phyloP scores from a whole-genome alignment of 192 early-diverging fungal genomes.

The Coemansia sp. region DNA sequence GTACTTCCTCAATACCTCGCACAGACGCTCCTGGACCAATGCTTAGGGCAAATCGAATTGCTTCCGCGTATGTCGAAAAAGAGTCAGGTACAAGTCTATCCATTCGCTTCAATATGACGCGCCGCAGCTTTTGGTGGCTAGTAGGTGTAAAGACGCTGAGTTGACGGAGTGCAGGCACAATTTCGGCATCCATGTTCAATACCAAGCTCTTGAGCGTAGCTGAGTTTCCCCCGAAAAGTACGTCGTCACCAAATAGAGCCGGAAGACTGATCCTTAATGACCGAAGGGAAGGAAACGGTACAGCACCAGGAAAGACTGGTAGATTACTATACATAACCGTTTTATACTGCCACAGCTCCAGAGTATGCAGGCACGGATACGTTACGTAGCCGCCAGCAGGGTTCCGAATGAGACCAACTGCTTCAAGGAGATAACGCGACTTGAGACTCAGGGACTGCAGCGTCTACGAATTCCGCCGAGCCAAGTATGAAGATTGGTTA shows the following conservation, averaged over 20 bases:
- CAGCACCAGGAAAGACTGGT: too few species aligned
- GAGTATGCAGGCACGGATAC: too few species aligned
- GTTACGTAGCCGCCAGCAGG: background rate
- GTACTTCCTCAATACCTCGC: background rate
- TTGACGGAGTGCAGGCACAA: background rate
- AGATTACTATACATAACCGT: too few species aligned
- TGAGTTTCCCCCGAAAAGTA: background rate
- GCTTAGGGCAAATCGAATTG: background rate
- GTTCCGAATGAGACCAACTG: background rate
- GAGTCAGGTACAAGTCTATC: background rate
- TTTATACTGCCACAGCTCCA: too few species aligned
- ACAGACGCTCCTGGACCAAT: background rate
- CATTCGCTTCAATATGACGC: background rate
- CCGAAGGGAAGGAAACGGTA: too few species aligned
- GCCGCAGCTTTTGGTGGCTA: background rate
- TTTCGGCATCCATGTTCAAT: background rate
- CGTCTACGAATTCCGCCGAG: background rate
- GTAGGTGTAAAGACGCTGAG: background rate
- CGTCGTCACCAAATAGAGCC: background rate
- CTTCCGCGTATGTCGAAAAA: background rate
- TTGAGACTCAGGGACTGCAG: background rate
- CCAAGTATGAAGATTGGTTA: background rate
- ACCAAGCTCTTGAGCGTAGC: background rate
- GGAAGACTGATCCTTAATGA: too few species aligned
- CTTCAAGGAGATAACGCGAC: background rate